Conservation (phyloP, 1,139 yeast species). For the Trichomonascaceae sp. region DNA sequence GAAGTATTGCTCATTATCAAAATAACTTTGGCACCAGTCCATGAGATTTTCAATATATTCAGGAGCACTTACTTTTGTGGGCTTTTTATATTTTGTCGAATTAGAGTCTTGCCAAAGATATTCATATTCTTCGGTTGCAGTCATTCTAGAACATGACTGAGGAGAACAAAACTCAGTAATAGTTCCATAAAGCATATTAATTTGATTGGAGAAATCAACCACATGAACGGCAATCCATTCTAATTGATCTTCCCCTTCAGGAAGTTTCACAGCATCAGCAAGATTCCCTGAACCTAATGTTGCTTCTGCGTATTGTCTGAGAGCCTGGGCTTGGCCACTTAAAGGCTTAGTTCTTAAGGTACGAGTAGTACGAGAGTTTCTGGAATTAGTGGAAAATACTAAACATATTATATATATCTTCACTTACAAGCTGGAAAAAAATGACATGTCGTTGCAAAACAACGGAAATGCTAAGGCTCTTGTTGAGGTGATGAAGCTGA, state of each 20-base stretch:
- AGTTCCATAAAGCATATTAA: constrained; percentile 93
- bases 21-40: constrained; percentile 88
- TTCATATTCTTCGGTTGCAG: constrained; percentile 94
- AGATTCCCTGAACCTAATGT: constrained; percentile 89
- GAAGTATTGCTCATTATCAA: constrained; percentile 84
- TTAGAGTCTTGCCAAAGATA: constrained; percentile 83
- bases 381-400: constrained; percentile 1
- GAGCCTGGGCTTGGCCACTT: constrained; percentile 25
- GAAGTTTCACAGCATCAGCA: constrained; percentile 88
- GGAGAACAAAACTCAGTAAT: constrained; percentile 97
- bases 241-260: constrained; percentile 83
- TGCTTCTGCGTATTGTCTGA: constrained; percentile 81
- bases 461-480: not conserved
- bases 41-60: constrained; percentile 87
- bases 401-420: not conserved
- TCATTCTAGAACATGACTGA: constrained; percentile 87
- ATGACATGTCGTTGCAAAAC: constrained; percentile 16
- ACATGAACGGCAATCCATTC: constrained; percentile 96
- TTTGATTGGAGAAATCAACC: constrained; percentile 76
- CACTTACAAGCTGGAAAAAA: constrained; percentile 21
- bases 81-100: constrained; percentile 44
- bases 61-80: constrained; percentile 83
- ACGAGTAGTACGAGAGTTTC: constrained; percentile 26
- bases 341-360: constrained; percentile 24
- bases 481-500: not conserved